Conservation (phyloP, 1,139 yeast genomes). For the Taphrina pruni region DNA sequence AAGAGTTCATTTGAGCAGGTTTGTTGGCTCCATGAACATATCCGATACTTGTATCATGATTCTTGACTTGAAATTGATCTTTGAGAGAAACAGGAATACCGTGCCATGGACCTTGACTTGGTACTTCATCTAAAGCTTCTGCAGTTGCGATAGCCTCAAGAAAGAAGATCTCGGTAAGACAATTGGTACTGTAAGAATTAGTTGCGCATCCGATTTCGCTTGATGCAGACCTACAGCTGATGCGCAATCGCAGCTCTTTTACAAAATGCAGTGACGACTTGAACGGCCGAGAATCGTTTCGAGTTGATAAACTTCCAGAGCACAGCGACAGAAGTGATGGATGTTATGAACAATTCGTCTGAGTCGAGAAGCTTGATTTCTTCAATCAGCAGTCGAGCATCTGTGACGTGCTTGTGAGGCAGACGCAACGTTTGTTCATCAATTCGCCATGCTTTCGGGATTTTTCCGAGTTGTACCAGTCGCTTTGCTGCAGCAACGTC, state of each 20-base stretch:
- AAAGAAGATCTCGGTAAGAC: conserved; percentile 50
- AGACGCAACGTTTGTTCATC: neutral
- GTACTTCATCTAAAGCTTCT: conserved; percentile 57
- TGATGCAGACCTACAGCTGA: conserved; percentile 44
- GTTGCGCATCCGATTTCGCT: neutral
- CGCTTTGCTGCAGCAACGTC: conserved; percentile 12
- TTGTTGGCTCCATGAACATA: conserved; percentile 55
- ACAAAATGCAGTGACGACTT: conserved; percentile 60
- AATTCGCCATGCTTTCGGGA: conserved; percentile 23
- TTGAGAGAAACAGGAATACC: conserved; percentile 78
- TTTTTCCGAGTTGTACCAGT: conserved; percentile 5
- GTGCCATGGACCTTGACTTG: conserved; percentile 60
- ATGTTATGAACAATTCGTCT: conserved; percentile 1
- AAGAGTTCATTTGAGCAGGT: conserved; percentile 51
- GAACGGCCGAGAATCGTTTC: conserved; percentile 57
- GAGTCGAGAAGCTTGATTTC: neutral
- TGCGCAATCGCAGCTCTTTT: conserved; percentile 61
- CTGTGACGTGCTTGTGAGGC: neutral
- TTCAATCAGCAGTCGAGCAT: conserved; percentile 12
- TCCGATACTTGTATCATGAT: conserved; percentile 62
- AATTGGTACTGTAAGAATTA: conserved; percentile 51
- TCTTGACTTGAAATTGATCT: conserved; percentile 55
- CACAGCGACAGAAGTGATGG: conserved; percentile 15
- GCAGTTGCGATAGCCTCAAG: conserved; percentile 56
- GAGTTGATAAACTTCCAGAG: conserved; percentile 53